Percentiles rank a stretch among this genome's conserved stretches.
Evolutionary conservation across 345 rosid species (phyloP).

Genomic region (Stellera chamaejasme): DNA sequence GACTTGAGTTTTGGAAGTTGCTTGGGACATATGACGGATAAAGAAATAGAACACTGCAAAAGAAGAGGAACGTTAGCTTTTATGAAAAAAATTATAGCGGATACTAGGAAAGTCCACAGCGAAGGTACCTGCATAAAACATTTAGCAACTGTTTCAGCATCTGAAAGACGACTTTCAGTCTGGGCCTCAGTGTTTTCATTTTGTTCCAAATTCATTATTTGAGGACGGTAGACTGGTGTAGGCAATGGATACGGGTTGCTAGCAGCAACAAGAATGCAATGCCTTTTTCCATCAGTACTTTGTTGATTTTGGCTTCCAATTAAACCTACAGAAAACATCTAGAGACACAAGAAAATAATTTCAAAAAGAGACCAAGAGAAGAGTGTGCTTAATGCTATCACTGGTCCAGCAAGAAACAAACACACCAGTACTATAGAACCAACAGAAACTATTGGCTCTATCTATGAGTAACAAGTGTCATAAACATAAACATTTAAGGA

Average conservation of each 20-base stretch:
- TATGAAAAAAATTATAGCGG: conserved; percentile 5
- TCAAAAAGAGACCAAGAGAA: conserved; percentile 17
- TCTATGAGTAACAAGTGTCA: no score
- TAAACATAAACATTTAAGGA: no score
- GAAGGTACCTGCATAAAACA: conserved; percentile 54
- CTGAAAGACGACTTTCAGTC: conserved; percentile 62
- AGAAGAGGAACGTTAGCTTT: conserved; percentile 20
- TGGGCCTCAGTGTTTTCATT: conserved; percentile 51
- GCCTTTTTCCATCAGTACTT: conserved; percentile 63
- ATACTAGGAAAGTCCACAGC: conserved; percentile 4
- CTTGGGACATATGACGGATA: conserved; percentile 86
- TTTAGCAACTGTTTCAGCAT: conserved; percentile 86
- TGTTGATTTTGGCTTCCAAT: conserved; percentile 63
- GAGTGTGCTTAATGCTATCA: conserved; percentile 3
- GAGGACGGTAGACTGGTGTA: conserved; percentile 86
- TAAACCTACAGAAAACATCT: conserved; percentile 60
- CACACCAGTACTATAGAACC: no score
- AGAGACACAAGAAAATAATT: conserved; percentile 1
- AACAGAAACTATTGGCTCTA: no score
- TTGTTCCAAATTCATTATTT: conserved; percentile 51
- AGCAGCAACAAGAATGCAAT: conserved; percentile 86
- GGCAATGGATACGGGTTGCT: conserved; percentile 90
- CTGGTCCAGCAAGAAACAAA: no score
- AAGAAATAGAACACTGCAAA: conserved; percentile 72
- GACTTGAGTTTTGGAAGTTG: conserved; percentile 79